Evolutionary conservation across 768 basidiomycete genomes (phyloP).

Genomic region (Suillus cothurnatus): DNA sequence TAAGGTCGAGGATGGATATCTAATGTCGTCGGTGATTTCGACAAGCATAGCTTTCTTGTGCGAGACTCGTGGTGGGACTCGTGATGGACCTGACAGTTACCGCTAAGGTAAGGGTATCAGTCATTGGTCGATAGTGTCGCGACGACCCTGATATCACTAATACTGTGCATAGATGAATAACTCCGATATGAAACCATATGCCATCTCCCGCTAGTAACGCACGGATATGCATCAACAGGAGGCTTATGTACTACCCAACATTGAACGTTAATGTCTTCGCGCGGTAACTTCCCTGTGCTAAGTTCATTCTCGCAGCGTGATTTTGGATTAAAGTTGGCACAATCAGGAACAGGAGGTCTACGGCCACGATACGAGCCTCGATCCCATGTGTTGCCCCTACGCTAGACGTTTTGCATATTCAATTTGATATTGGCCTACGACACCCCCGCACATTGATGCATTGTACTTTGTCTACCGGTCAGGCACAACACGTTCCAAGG

Average conservation of each 20-base stretch:
- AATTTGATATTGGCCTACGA: background rate
- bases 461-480: background rate
- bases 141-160: background rate
- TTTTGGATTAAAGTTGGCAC: background rate
- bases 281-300: background rate
- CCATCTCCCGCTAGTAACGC: background rate
- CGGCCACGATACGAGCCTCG: background rate
- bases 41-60: background rate
- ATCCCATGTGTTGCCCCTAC: background rate
- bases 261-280: background rate
- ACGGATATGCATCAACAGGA: background rate
- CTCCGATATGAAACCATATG: conserved; percentile 2
- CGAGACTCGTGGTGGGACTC: background rate
- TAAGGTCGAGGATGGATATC: background rate
- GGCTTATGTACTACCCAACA: background rate
- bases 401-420: background rate
- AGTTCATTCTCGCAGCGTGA: background rate
- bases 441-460: background rate
- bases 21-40: background rate
- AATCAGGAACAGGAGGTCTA: background rate
- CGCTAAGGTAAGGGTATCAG: background rate
- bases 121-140: conserved; percentile 1
- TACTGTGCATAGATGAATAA: background rate
- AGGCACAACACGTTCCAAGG: background rate
- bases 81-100: background rate